These are phyloP conservation scores for Trichophyton schoenleinii DNA, from an alignment of 2,329 filamentous ascomycete species.

Conservation along the genomic window DNA sequence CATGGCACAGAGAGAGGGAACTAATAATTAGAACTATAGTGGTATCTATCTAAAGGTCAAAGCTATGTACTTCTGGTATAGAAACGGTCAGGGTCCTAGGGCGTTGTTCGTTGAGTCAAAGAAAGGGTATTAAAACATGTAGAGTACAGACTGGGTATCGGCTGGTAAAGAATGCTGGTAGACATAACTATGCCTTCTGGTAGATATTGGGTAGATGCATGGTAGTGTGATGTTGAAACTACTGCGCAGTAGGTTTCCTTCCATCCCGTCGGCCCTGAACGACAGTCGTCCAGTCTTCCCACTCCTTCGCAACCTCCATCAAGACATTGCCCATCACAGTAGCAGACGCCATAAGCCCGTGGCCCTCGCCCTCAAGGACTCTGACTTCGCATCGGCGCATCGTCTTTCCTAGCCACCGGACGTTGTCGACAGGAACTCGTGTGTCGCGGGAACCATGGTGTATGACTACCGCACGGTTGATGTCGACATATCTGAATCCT, in stretches of 20 bases:
- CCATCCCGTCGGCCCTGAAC: conserved; percentile 32
- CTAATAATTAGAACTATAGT: neutral
- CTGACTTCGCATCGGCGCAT: conserved; percentile 90
- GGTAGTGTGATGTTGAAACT: neutral
- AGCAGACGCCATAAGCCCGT: conserved; percentile 91
- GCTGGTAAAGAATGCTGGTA: neutral
- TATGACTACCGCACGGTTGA: conserved; percentile 79
- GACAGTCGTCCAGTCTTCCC: conserved; percentile 70
- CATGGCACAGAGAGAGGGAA: neutral
- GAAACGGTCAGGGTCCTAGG: neutral
- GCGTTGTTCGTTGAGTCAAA: neutral
- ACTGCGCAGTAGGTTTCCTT: neutral
- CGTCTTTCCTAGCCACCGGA: conserved; percentile 83
- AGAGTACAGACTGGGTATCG: neutral
- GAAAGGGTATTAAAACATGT: neutral
- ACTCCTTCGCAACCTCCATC: conserved; percentile 86
- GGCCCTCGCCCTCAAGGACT: conserved; percentile 79
- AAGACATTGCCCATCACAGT: conserved; percentile 87
- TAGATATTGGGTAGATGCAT: too few species aligned
- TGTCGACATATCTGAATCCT: conserved; percentile 93
- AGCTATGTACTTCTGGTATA: neutral
- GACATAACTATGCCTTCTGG: too few species aligned
- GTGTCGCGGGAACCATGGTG: conserved; percentile 87
- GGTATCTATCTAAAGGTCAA: neutral
- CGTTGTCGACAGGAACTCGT: conserved; percentile 86